Evolutionary conservation across 2,329 filamentous ascomycete genomes (phyloP).

Genomic region (Basipetospora chlamydospora): DNA sequence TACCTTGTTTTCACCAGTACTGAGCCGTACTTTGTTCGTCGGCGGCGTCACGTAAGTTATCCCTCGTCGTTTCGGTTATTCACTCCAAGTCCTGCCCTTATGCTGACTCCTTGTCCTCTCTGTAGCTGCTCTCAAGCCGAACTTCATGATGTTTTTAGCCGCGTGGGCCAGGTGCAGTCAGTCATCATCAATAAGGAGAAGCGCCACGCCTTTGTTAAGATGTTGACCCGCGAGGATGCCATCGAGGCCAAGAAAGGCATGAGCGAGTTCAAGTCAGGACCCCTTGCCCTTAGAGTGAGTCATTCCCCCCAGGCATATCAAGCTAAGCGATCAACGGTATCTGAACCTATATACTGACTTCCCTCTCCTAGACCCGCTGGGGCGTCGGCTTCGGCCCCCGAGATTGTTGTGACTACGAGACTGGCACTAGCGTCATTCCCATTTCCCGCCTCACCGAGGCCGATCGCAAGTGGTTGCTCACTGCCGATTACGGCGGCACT

Average conservation of each 20-base stretch:
- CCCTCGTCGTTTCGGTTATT: too few species aligned
- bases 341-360: background rate
- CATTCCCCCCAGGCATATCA: too few species aligned
- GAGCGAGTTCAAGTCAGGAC: constrained; percentile 30
- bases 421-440: constrained; percentile 83
- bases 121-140: constrained; percentile 62
- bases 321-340: too few species aligned
- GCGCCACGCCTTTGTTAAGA: constrained; percentile 97
- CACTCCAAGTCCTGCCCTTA: background rate
- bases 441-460: constrained; percentile 88
- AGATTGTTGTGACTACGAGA: constrained; percentile 92
- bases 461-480: constrained; percentile 94
- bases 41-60: constrained; percentile 73
- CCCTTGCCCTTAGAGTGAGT: constrained; percentile 50
- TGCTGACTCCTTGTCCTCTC: constrained; percentile 10
- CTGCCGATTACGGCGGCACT: constrained; percentile 82
- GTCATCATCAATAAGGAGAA: constrained; percentile 98
- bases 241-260: constrained; percentile 73
- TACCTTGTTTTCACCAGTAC: constrained; percentile 29
- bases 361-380: constrained; percentile 63
- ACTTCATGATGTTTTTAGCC: constrained; percentile 64
- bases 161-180: constrained; percentile 80
- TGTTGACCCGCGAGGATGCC: constrained; percentile 80
- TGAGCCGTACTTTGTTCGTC: constrained; percentile 91
- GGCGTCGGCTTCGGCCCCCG: constrained; percentile 93